A percentile compares a stretch with the other conserved stretches of the same genome.
phyloP scores from a whole-genome alignment of 2,329 filamentous ascomycete genomes.

The Hymenoscyphus scutula region DNA sequence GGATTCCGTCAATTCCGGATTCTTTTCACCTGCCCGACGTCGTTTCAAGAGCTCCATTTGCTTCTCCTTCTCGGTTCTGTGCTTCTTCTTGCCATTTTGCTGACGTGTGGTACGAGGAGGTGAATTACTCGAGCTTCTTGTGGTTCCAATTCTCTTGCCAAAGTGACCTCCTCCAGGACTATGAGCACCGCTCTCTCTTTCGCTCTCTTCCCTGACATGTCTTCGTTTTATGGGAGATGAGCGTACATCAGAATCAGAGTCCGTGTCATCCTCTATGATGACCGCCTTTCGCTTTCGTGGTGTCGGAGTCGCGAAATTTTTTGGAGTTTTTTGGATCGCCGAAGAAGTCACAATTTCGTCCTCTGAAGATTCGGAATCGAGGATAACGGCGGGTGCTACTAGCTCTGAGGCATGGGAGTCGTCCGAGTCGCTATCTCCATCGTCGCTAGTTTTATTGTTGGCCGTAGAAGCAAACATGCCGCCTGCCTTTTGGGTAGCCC shows the following conservation, averaged over 20 bases:
- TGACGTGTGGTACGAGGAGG: constrained; percentile 22
- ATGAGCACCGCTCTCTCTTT: background rate
- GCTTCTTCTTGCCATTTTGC: constrained; percentile 21
- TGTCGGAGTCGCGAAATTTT: constrained; percentile 1
- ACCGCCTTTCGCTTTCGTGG: constrained; percentile 14
- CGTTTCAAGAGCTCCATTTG: constrained; percentile 41
- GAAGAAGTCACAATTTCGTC: constrained; percentile 21
- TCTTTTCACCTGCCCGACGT: constrained; percentile 41
- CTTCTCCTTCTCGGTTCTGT: constrained; percentile 42
- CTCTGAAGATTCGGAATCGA: background rate
- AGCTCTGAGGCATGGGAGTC: background rate
- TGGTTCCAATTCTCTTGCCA: background rate
- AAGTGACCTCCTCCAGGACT: background rate
- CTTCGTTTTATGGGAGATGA: constrained; percentile 8
- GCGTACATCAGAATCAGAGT: constrained; percentile 9
- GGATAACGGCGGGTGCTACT: too few species aligned
- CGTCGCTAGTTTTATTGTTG: constrained; percentile 4
- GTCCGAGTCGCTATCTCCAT: background rate
- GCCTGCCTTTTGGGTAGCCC: background rate
- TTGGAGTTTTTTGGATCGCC: constrained; percentile 7
- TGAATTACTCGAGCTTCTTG: background rate
- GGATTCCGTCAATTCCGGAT: constrained; percentile 39
- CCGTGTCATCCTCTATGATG: constrained; percentile 9
- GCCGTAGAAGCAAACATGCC: constrained; percentile 1
- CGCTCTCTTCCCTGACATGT: constrained; percentile 3